phyloP scores from a whole-genome alignment of 176 grass and related monocot genomes.

The Aegilops tauschii region DNA sequence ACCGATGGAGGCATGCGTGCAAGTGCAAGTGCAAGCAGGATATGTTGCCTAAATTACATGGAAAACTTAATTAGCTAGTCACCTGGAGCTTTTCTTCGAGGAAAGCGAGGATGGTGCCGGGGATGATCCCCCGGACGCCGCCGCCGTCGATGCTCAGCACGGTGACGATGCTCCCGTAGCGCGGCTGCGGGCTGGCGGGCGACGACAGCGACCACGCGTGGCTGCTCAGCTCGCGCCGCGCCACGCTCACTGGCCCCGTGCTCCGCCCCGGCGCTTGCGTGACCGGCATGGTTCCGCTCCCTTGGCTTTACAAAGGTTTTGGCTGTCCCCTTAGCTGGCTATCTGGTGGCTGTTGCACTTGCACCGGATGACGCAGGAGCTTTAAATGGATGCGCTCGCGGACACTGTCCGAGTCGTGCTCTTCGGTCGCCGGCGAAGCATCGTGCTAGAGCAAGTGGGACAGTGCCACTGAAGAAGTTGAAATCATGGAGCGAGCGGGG shows the following conservation, averaged over 20 bases:
- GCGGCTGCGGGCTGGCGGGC: not conserved
- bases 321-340: too few relatives aligned
- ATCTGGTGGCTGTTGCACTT: too few relatives aligned
- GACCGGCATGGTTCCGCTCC: not conserved
- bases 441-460: too few relatives aligned
- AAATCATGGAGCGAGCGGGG: too few relatives aligned
- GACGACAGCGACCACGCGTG: not conserved
- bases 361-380: too few relatives aligned
- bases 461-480: too few relatives aligned
- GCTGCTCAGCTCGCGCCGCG: not conserved
- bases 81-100: not conserved
- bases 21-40: not conserved
- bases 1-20: too few relatives aligned
- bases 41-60: not conserved
- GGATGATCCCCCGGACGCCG: not conserved
- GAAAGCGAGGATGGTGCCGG: not conserved
- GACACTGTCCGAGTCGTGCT: too few relatives aligned
- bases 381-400: too few relatives aligned
- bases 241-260: not conserved
- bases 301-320: too few relatives aligned
- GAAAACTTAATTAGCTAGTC: not conserved
- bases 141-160: constrained; percentile 39
- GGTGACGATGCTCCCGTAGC: constrained; percentile 26
- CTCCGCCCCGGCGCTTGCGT: not conserved
- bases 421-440: too few relatives aligned